These are phyloP conservation scores for Yamadazyma sp. DNA, from an alignment of 1,139 yeast genomes.

Conservation along the genomic window DNA sequence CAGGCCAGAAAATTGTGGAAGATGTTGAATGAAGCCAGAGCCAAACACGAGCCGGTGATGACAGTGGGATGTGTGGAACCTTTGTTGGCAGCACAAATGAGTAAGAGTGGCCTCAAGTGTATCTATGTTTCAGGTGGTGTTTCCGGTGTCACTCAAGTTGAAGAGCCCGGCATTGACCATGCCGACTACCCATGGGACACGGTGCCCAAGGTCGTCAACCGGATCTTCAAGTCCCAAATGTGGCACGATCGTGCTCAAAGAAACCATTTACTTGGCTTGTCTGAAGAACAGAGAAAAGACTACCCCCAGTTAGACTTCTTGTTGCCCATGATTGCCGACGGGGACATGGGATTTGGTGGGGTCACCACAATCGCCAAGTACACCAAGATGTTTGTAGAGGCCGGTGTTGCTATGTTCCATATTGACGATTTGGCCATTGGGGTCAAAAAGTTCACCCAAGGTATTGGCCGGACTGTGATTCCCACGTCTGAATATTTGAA, in stretches of 20 bases:
- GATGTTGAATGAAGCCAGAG: conserved; percentile 39
- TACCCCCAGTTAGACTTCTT: conserved; percentile 46
- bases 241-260: conserved; percentile 56
- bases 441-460: conserved; percentile 65
- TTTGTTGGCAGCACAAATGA: conserved; percentile 54
- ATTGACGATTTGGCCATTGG: conserved; percentile 66
- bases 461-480: conserved; percentile 62
- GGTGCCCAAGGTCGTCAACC: conserved; percentile 63
- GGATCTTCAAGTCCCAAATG: conserved; percentile 58
- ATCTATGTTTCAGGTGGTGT: conserved; percentile 67
- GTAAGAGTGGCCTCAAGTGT: conserved; percentile 48
- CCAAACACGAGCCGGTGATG: conserved; percentile 48
- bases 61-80: conserved; percentile 67
- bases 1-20: conserved; percentile 56
- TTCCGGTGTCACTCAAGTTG: conserved; percentile 24
- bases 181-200: conserved; percentile 47
- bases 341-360: conserved; percentile 72
- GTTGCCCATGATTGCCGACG: conserved; percentile 66
- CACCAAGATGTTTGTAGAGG: conserved; percentile 62
- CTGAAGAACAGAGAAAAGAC: conserved; percentile 23
- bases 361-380: conserved; percentile 61
- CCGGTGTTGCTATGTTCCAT: conserved; percentile 66
- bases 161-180: conserved; percentile 18
- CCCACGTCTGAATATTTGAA: conserved; percentile 60
- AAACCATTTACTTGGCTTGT: conserved; percentile 38